Conservation (phyloP, 257 asterid species). For the Solanum rostratum region DNA sequence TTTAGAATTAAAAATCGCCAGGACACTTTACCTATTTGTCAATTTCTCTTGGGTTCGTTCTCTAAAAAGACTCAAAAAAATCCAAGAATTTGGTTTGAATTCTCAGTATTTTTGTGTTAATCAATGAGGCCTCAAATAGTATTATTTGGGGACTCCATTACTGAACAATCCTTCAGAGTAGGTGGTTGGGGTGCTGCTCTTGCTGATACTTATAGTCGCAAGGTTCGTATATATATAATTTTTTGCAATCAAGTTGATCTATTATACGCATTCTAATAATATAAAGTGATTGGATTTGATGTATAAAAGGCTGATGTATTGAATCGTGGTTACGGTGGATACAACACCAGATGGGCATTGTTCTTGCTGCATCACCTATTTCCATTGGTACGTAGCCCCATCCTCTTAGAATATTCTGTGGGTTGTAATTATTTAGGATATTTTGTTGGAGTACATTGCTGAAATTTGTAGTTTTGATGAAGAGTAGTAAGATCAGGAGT, state of each 20-base stretch:
- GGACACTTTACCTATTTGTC: too few species aligned
- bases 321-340: conserved; percentile 91
- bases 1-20: too few species aligned
- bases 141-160: conserved; percentile 84
- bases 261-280: background rate
- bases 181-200: conserved; percentile 96
- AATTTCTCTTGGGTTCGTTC: too few species aligned
- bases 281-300: background rate
- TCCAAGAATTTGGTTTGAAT: background rate
- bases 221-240: conserved; percentile 19
- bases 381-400: conserved; percentile 41
- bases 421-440: background rate
- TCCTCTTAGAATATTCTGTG: background rate
- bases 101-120: too few species aligned
- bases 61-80: too few species aligned
- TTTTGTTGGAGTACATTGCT: background rate
- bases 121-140: conserved; percentile 69
- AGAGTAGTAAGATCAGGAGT: background rate
- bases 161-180: conserved; percentile 61
- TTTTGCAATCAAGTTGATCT: background rate
- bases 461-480: background rate
- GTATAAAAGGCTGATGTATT: conserved; percentile 63
- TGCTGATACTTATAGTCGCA: conserved; percentile 68
- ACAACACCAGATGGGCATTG: conserved; percentile 89
- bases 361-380: conserved; percentile 79